phyloP scores from a whole-genome alignment of 164 flowering plant species.

The Stephania cephalantha region DNA sequence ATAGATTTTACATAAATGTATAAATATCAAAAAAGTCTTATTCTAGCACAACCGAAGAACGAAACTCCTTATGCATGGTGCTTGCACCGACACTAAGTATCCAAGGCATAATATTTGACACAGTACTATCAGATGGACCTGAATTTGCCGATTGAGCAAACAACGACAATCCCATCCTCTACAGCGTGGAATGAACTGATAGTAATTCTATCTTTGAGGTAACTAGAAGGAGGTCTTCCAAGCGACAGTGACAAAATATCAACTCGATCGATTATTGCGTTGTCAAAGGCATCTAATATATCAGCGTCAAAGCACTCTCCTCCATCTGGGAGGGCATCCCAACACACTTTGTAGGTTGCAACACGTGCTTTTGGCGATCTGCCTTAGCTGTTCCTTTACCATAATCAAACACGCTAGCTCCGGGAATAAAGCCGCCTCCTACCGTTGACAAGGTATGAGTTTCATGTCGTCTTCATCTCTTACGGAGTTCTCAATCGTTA shows the following conservation, averaged over 20 bases:
- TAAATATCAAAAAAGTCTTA: no score
- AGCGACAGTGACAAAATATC: slow-evolving; percentile 42
- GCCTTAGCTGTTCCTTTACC: slow-evolving; percentile 20
- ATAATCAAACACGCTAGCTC: slow-evolving; percentile 15
- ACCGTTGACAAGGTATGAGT: slow-evolving; percentile 26
- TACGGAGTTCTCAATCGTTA: no score
- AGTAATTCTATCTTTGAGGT: slow-evolving; percentile 30
- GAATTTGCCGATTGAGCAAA: slow-evolving; percentile 44
- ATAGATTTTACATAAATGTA: no score
- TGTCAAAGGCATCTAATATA: slow-evolving; percentile 32
- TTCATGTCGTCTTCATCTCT: no score
- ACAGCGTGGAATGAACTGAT: slow-evolving; percentile 20
- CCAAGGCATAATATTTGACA: slow-evolving; percentile 49
- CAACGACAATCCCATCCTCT: slow-evolving; percentile 36
- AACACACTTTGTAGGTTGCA: slow-evolving; percentile 23
- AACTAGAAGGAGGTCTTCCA: slow-evolving; percentile 29
- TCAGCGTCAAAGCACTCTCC: slow-evolving; percentile 35
- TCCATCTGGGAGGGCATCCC: slow-evolving; percentile 1
- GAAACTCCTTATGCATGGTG: slow-evolving; percentile 47
- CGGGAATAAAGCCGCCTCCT: slow-evolving; percentile 17
- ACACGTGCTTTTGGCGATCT: no score
- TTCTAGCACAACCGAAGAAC: slow-evolving; percentile 21
- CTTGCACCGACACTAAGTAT: slow-evolving; percentile 61
- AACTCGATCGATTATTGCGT: slow-evolving; percentile 45
- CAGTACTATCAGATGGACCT: slow-evolving; percentile 32